These are phyloP conservation scores for Cymbidium sinense DNA, from an alignment of 106 monocot genomes.

Conservation along the genomic window DNA sequence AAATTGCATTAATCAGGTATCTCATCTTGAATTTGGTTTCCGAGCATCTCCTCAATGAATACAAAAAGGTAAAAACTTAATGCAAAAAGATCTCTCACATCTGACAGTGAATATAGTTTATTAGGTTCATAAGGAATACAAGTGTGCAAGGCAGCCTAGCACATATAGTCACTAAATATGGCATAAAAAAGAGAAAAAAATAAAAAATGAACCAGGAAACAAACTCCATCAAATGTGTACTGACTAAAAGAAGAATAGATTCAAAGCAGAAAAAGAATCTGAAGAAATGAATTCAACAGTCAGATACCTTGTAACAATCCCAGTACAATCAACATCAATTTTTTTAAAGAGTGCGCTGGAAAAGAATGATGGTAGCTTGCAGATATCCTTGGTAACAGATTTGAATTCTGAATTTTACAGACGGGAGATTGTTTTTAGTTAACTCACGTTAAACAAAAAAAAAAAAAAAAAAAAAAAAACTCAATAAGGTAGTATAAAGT, in stretches of 20 bases:
- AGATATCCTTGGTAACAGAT: conserved; percentile 81
- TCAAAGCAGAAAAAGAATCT: not conserved
- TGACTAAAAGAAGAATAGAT: not conserved
- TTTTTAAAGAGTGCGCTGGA: conserved; percentile 71
- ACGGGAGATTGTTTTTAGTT: not conserved
- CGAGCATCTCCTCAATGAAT: no score
- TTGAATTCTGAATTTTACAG: conserved; percentile 53
- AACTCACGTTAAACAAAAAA: not conserved
- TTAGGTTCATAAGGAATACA: not conserved
- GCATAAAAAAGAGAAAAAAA: not conserved
- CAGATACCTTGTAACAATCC: conserved; percentile 55
- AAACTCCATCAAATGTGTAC: not conserved
- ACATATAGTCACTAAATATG: not conserved
- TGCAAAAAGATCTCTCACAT: no score
- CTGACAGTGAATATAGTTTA: no score
- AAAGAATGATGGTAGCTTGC: conserved; percentile 93
- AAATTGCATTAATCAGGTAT: no score
- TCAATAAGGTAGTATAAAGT: not conserved
- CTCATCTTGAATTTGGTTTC: no score
- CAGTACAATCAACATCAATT: conserved; percentile 55
- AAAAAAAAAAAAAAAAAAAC: not conserved
- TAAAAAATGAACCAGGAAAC: not conserved
- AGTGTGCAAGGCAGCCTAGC: not conserved
- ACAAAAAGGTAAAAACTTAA: no score
- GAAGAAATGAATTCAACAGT: not conserved